phyloP scores from a whole-genome alignment of 352 stramenopile species.

The Pythium insidiosum region DNA sequence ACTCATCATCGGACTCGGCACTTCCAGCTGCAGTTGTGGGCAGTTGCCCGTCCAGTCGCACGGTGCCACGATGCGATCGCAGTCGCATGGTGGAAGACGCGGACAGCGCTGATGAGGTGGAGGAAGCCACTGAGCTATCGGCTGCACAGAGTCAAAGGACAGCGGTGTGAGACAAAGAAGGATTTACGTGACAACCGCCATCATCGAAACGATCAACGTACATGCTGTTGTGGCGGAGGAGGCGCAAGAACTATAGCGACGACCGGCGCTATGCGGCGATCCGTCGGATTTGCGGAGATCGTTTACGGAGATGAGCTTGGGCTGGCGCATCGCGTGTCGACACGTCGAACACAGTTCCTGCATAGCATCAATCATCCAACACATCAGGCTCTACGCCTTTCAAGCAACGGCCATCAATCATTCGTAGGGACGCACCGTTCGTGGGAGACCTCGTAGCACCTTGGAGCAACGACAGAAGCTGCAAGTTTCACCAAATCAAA shows the following conservation, averaged over 20 bases:
- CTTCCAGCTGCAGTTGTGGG: neutral
- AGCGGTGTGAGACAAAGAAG: no score
- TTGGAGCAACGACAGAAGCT: conserved; percentile 54
- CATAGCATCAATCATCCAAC: neutral
- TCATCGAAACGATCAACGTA: no score
- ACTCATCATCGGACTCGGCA: neutral
- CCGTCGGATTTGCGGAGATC: conserved; percentile 6
- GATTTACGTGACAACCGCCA: no score
- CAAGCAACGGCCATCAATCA: neutral
- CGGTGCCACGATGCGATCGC: neutral
- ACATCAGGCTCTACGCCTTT: neutral
- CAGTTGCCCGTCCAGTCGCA: neutral
- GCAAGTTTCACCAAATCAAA: neutral
- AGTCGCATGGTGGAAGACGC: neutral
- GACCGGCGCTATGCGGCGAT: no score
- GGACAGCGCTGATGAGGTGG: no score
- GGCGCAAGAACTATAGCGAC: conserved; percentile 2
- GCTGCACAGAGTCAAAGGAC: no score
- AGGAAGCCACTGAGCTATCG: no score
- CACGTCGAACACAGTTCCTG: conserved; percentile 57
- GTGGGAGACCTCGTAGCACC: conserved; percentile 30
- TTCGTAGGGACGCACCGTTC: conserved; percentile 20
- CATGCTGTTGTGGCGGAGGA: conserved; percentile 10
- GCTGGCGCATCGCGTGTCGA: conserved; percentile 33
- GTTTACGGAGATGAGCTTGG: conserved; percentile 33